These are phyloP conservation scores for Coelastrella sp. DNA, from an alignment of 139 green algal species.

Conservation along the genomic window DNA sequence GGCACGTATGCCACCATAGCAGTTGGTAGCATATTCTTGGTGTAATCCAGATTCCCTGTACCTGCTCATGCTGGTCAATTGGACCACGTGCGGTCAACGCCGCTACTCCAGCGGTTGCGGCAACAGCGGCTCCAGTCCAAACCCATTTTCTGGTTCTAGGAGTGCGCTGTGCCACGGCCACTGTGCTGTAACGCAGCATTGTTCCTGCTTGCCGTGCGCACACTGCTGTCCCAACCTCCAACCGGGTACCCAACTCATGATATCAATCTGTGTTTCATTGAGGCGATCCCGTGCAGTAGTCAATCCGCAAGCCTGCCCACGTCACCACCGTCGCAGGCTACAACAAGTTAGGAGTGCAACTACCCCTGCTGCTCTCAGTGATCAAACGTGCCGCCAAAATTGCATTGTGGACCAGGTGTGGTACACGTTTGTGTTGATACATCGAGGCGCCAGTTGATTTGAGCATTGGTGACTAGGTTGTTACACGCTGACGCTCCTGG, in stretches of 20 bases:
- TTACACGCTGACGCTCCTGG: not conserved
- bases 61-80: not conserved
- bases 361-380: too few species aligned
- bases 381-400: too few species aligned
- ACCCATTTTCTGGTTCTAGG: conserved; percentile 8
- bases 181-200: conserved; percentile 30
- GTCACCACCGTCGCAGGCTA: too few species aligned
- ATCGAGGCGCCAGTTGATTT: too few species aligned
- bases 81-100: not conserved
- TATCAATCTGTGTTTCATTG: not conserved
- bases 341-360: too few species aligned
- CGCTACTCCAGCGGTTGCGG: not conserved
- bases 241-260: not conserved
- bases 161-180: not conserved
- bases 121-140: conserved; percentile 14
- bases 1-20: too few species aligned
- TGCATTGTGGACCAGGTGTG: too few species aligned
- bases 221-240: not conserved
- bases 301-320: not conserved
- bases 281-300: too few species aligned
- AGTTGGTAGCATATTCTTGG: not conserved
- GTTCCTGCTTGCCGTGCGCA: not conserved
- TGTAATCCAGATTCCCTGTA: not conserved
- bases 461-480: conserved; percentile 14
- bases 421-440: too few species aligned